Conservation (phyloP, 2,329 filamentous ascomycete species). For the Alternaria arborescens region DNA sequence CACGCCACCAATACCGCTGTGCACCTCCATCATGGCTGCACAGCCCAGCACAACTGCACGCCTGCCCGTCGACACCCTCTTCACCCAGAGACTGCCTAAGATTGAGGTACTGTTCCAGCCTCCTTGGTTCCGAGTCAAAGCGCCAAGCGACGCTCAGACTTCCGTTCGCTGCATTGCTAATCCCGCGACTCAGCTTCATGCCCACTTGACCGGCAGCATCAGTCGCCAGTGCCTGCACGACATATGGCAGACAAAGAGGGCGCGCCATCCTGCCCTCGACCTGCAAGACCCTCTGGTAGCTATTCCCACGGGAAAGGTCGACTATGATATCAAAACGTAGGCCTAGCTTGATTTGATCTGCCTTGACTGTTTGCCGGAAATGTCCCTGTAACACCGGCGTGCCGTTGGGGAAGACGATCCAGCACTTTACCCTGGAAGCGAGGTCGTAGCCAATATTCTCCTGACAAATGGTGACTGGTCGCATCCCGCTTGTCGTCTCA, state of each 20-base stretch:
- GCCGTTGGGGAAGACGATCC: conserved; percentile 5
- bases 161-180: conserved; percentile 41
- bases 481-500: conserved; percentile 1
- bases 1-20: conserved; percentile 32
- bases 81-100: conserved; percentile 53
- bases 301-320: conserved; percentile 75
- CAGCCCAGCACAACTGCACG: too few species aligned
- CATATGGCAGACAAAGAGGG: conserved; percentile 72
- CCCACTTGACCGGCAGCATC: conserved; percentile 82
- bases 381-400: conserved; percentile 11
- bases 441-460: neutral
- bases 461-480: conserved; percentile 1
- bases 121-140: conserved; percentile 26
- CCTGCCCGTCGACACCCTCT: conserved; percentile 32
- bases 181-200: conserved; percentile 69
- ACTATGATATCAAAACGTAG: conserved; percentile 75
- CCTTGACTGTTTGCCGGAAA: conserved; percentile 14
- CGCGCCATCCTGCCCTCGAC: conserved; percentile 58
- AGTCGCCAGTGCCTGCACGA: conserved; percentile 75
- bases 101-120: conserved; percentile 49
- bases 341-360: conserved; percentile 24
- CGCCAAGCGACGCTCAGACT: conserved; percentile 32
- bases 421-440: neutral
- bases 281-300: conserved; percentile 73
- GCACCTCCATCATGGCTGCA: neutral